Conservation (phyloP, 1,284 basidiomycete species). For the Peniophora sp. region DNA sequence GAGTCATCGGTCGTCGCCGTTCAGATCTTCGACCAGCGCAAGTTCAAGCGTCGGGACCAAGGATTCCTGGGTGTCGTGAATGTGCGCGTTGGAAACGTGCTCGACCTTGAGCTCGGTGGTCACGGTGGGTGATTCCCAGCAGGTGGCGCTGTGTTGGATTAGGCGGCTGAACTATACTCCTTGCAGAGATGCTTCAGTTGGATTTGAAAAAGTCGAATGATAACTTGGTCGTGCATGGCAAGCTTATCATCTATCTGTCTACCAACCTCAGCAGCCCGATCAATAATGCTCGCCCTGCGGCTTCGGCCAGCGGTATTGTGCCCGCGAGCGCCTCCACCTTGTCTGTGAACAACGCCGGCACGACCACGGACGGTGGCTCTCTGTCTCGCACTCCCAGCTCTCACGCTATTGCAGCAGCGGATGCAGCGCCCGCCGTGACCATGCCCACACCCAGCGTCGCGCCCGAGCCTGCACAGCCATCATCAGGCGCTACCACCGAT, state of each 20-base stretch:
- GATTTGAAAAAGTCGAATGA: conserved; percentile 86
- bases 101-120: conserved; percentile 74
- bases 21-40: conserved; percentile 96
- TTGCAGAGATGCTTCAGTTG: conserved; percentile 66
- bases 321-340: conserved; percentile 21
- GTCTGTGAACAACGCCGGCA: conserved; percentile 26
- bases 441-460: conserved; percentile 30
- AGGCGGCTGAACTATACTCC: background rate
- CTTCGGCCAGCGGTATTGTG: conserved; percentile 20
- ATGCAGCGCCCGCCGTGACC: conserved; percentile 13
- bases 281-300: conserved; percentile 33
- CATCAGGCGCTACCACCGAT: conserved; percentile 16
- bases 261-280: conserved; percentile 53
- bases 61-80: conserved; percentile 90
- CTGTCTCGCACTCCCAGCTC: conserved; percentile 27
- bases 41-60: conserved; percentile 96
- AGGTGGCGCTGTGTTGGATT: background rate
- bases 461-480: conserved; percentile 21
- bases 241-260: conserved; percentile 75
- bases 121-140: conserved; percentile 43
- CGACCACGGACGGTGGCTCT: conserved; percentile 20
- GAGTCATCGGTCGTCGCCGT: conserved; percentile 90
- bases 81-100: conserved; percentile 74
- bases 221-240: conserved; percentile 81
- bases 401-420: conserved; percentile 17